Evolutionary conservation across 1,284 basidiomycete genomes (phyloP), one percentile per base, ranked within the genome.

Genomic region (Ceratobasidium sp.): DNA sequence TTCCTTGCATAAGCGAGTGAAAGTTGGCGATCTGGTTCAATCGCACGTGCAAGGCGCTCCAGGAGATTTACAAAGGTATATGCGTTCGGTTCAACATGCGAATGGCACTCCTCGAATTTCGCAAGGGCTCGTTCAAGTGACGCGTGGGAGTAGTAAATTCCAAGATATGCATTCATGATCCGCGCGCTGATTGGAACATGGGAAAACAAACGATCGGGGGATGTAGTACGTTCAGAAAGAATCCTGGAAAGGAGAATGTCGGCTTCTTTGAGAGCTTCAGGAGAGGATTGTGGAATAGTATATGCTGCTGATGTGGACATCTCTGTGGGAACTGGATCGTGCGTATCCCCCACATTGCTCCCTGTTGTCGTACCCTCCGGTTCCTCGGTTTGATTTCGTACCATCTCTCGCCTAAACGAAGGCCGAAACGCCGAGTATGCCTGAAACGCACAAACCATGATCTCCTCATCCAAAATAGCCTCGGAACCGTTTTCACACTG

Each of bases 381-480:
- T 46, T 73, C 71, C 19, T 57, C 71, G 23, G 57, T 64, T 33
- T 71, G 70, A 3, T 42, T 36, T 41, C 29, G 50, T 25, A 69
- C 27, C 36, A 30, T 74, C 14, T 78, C 77, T 49, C 87, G 82
- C 66, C 77, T 80, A 78, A 89, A 88, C 0, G 90, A 87, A 0
- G 91, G 87, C 53, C 80, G 82, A 78, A 92, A 96, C 0, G 88
- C 79, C 0, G 93, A 88, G 78, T 98, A 98, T 0, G 92, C 84
- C 78, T 94, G 89, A 77, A 98, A 94, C 7, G 98, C 79, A 74
- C 92, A 88, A 72, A 85, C 83, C 84, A 98, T 86, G 27, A 90
- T 83, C 73, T 88, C 85, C 67, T 90, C 87, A 72, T 91, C 84
- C 13, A 94, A 73, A 44, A 56, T 59, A 19, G 42, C 19, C 30